Percentiles rank a stretch among this genome's conserved stretches.
Conservation (phyloP, 148 eudicot species). For the Rhododendron vialii region DNA sequence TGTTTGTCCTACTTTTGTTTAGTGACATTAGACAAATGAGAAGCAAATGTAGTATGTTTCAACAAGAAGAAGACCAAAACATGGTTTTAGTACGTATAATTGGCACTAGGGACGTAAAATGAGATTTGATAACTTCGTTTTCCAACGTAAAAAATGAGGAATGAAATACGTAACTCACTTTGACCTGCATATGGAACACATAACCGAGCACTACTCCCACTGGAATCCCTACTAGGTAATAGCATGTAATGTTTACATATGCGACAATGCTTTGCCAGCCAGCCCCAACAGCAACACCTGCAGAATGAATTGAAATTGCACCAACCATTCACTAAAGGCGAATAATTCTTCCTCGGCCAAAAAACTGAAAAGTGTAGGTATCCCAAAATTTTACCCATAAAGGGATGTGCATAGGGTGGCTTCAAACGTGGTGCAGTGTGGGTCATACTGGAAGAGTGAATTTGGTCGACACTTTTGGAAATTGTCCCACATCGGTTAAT, state of each 20-base stretch:
- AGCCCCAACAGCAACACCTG: constrained; percentile 47
- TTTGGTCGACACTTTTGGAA: neutral
- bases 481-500: no score
- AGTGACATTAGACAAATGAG: neutral
- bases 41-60: neutral
- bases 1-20: neutral
- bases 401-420: neutral
- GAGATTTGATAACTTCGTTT: neutral
- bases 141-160: neutral
- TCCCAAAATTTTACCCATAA: neutral
- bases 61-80: neutral
- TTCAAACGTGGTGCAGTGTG: neutral
- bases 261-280: constrained; percentile 43
- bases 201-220: constrained; percentile 43
- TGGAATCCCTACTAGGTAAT: constrained; percentile 46
- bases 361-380: neutral
- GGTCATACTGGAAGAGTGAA: neutral
- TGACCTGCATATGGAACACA: constrained; percentile 30
- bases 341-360: neutral
- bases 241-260: constrained; percentile 42
- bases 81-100: neutral
- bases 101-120: no score
- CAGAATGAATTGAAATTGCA: neutral
- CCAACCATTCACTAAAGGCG: neutral
- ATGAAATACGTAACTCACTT: constrained; percentile 15